Conservation (phyloP, 2,329 filamentous ascomycete genomes). For the Cladosporium halotolerans region DNA sequence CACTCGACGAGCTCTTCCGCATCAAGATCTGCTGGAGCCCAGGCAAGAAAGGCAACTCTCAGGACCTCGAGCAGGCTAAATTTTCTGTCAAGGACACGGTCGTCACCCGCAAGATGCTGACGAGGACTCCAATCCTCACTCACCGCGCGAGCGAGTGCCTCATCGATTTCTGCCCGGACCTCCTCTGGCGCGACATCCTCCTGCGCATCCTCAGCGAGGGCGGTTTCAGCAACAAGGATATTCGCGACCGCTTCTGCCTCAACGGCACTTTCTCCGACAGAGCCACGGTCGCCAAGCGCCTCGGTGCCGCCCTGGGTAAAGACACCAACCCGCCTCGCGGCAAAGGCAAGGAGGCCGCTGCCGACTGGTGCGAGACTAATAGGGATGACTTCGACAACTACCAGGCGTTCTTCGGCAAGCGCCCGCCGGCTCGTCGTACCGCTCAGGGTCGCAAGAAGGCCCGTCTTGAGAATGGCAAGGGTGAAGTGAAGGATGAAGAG, state of each 20-base stretch:
- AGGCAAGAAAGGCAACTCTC: constrained; percentile 27
- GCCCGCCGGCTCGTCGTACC: constrained; percentile 22
- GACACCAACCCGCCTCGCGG: constrained; percentile 26
- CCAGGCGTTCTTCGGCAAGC: constrained; percentile 24
- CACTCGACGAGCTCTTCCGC: constrained; percentile 19
- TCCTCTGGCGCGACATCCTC: constrained; percentile 30
- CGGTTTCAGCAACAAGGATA: constrained; percentile 27
- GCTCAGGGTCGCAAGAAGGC: constrained; percentile 17
- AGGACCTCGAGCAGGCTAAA: constrained; percentile 25
- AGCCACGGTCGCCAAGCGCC: constrained; percentile 32
- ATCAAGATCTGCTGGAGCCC: constrained; percentile 30
- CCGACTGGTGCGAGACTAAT: constrained; percentile 22
- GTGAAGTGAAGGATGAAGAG: neutral
- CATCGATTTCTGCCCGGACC: constrained; percentile 32
- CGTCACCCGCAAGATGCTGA: constrained; percentile 27
- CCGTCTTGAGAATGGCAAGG: neutral
- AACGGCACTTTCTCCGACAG: constrained; percentile 31
- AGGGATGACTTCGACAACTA: constrained; percentile 24
- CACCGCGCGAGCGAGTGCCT: constrained; percentile 28
- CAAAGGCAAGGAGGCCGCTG: constrained; percentile 17
- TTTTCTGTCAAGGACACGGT: constrained; percentile 30
- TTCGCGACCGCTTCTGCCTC: constrained; percentile 29
- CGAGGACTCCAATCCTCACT: constrained; percentile 22
- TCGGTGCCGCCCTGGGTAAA: constrained; percentile 29
- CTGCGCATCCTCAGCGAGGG: constrained; percentile 29